Evolutionary conservation across 352 stramenopile genomes (phyloP), one percentile per base, ranked within the genome.

Genomic region (Phytopythium oedochilum): DNA sequence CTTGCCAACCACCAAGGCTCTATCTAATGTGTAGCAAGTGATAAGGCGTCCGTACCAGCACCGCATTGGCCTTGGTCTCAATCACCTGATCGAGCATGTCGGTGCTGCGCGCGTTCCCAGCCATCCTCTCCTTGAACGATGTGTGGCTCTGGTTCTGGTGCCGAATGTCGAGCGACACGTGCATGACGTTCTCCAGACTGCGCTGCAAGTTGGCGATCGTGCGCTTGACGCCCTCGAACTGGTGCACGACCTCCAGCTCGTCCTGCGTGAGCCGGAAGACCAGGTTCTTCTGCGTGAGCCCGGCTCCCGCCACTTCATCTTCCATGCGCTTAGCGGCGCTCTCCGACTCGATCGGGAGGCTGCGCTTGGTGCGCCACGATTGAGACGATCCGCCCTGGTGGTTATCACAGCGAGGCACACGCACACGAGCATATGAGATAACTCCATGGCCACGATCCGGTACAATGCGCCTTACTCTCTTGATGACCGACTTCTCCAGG

Each of bases 401-500:
- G n/a, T n/a, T n/a, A n/a, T n/a, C n/a, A n/a, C n/a, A n/a, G n/a
- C n/a, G n/a, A n/a, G n/a, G n/a, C n/a, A n/a, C n/a, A n/a, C n/a
- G n/a, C n/a, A n/a, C n/a, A n/a, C n/a, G n/a, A n/a, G n/a, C n/a
- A n/a, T n/a, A n/a, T n/a, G n/a, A n/a, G n/a, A n/a, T n/a, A n/a
- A n/a, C 25, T 31, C 14, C 3, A 32, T 28, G 3, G 15, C 22
- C 1, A 4, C 54, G 39, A 15, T 20, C 9, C 15, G 28, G 18
- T 39, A 14, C 26, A 10, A 35, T 22, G 23, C 8, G 17, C 55
- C 61, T 12, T 71, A 86, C 78, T 57, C 75, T 53, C 31, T 82
- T 82, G 32, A 84, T 45, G 52, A 81, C 65, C 56, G 79, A 73
- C 26, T 80, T 85, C 57, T 89, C 71, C 48, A 78, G 68, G 56